These are phyloP conservation scores for Bruguiera gymnorhiza DNA, from an alignment of 345 rosid species.

Conservation along the genomic window DNA sequence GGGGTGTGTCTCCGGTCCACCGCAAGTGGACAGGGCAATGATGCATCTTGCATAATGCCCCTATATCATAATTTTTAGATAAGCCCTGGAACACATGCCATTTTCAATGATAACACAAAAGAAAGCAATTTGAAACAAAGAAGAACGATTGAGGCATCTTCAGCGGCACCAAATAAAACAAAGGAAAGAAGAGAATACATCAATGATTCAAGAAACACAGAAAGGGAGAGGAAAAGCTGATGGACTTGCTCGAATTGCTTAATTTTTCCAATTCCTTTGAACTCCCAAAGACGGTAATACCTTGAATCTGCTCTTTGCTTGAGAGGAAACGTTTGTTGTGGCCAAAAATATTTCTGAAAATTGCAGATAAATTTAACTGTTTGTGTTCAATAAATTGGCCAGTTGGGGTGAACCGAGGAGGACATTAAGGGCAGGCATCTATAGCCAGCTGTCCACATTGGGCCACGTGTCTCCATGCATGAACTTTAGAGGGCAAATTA, in stretches of 20 bases:
- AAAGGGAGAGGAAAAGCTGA: not conserved
- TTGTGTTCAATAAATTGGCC: not conserved
- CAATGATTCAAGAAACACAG: not conserved
- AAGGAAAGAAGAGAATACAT: constrained; percentile 8
- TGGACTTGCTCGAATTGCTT: too few species aligned
- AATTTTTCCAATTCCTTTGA: not conserved
- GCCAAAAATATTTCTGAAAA: constrained; percentile 8
- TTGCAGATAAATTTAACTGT: not conserved
- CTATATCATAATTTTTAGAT: not conserved
- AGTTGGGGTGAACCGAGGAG: too few species aligned
- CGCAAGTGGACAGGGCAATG: not conserved
- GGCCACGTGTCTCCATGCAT: not conserved
- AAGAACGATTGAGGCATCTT: constrained; percentile 19
- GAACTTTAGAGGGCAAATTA: not conserved
- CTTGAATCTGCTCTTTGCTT: too few species aligned
- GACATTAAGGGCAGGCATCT: not conserved
- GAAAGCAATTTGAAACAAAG: not conserved
- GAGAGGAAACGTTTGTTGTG: not conserved
- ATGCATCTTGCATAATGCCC: not conserved
- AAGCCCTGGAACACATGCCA: constrained; percentile 14
- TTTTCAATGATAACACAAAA: constrained; percentile 11
- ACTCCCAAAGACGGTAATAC: not conserved
- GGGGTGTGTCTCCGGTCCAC: not conserved
- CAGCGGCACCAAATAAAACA: constrained; percentile 13
- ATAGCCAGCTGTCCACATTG: not conserved